phyloP scores from a whole-genome alignment of 805 yeast genomes.

The Yarrowia porcina region DNA sequence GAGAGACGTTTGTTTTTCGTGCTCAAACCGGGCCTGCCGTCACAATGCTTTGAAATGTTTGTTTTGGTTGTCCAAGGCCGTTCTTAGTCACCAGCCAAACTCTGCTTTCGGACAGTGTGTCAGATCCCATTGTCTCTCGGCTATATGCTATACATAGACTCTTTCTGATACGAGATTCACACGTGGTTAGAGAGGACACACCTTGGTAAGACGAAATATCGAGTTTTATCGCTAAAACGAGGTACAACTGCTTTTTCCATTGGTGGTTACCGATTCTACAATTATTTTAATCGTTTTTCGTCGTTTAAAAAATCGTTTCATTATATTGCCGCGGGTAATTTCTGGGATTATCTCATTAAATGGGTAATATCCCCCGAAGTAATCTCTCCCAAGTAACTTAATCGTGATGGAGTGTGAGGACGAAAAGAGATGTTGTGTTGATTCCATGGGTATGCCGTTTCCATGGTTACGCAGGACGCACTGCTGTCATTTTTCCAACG shows the following conservation, averaged over 20 bases:
- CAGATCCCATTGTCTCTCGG: not conserved
- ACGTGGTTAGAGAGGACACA: not conserved
- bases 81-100: no score
- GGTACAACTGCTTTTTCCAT: no score
- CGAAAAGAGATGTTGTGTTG: not conserved
- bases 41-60: no score
- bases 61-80: no score
- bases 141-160: not conserved
- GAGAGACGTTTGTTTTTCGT: not conserved
- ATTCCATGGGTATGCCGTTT: slow-evolving; percentile 15
- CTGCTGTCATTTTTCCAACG: no score
- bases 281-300: no score
- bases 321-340: not conserved
- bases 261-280: no score
- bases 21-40: not conserved
- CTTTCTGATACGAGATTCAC: not conserved
- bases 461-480: slow-evolving; percentile 22
- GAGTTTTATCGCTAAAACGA: not conserved
- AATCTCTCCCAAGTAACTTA: not conserved
- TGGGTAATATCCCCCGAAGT: not conserved
- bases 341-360: not conserved
- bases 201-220: not conserved
- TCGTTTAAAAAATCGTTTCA: no score
- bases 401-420: no score
- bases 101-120: not conserved